Percentiles rank a stretch among this genome's conserved stretches.
phyloP scores from a whole-genome alignment of 805 yeast genomes.

The Candida montana region DNA sequence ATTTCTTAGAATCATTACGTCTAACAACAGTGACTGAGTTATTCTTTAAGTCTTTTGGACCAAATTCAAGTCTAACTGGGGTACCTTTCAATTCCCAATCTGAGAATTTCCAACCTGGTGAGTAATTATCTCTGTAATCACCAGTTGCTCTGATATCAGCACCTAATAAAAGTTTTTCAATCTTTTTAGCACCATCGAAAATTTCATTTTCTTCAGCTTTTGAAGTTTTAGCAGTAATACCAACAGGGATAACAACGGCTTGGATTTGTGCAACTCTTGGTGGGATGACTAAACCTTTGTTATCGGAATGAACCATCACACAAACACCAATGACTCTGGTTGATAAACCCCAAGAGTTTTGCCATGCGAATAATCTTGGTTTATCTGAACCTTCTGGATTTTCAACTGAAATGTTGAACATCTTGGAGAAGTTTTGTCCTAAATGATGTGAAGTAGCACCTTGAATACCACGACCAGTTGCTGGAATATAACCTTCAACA shows the following conservation, averaged over 20 bases:
- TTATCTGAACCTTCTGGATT: slow-evolving; percentile 88
- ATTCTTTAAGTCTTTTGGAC: slow-evolving; percentile 89
- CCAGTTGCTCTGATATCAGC: slow-evolving; percentile 72
- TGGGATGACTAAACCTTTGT: slow-evolving; percentile 96
- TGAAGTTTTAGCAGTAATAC: slow-evolving; percentile 81
- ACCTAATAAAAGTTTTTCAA: slow-evolving; percentile 55
- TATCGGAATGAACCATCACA: slow-evolving; percentile 98
- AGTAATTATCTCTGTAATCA: slow-evolving; percentile 90
- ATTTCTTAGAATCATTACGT: slow-evolving; percentile 83
- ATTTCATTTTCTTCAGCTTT: slow-evolving; percentile 69
- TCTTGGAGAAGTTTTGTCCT: slow-evolving; percentile 97
- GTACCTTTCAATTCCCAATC: slow-evolving; percentile 96
- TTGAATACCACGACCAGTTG: slow-evolving; percentile 99
- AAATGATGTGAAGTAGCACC: slow-evolving; percentile 98
- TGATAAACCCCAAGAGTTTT: slow-evolving; percentile 98
- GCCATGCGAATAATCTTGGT: slow-evolving; percentile 85
- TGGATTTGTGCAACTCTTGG: slow-evolving; percentile 94
- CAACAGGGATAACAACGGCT: slow-evolving; percentile 91
- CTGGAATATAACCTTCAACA: slow-evolving; percentile 93
- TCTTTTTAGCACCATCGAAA: slow-evolving; percentile 59
- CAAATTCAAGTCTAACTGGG: slow-evolving; percentile 90
- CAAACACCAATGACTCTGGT: slow-evolving; percentile 99
- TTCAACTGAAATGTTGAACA: slow-evolving; percentile 95
- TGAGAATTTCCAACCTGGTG: slow-evolving; percentile 98
- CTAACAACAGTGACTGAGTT: slow-evolving; percentile 82